Conservation (phyloP, 805 yeast genomes). For the Martiniozyma abietophila region DNA sequence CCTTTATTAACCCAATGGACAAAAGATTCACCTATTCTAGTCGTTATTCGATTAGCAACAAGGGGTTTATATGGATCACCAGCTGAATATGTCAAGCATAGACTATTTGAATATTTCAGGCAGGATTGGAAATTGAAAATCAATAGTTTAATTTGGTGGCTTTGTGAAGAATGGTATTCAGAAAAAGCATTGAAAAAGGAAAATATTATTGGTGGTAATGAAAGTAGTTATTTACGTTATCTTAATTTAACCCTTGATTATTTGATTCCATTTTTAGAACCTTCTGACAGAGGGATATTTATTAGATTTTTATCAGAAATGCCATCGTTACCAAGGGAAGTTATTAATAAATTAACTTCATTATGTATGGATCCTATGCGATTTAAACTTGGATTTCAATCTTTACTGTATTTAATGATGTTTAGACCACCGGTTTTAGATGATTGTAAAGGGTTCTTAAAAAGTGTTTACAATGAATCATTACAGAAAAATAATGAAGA, state of each 20-base stretch:
- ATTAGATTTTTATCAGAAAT: slow-evolving; percentile 80
- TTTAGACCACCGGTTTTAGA: slow-evolving; percentile 78
- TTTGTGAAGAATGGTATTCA: slow-evolving; percentile 83
- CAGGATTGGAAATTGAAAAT: slow-evolving; percentile 63
- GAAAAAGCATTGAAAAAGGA: slow-evolving; percentile 35
- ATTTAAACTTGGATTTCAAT: slow-evolving; percentile 68
- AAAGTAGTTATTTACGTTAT: slow-evolving; percentile 51
- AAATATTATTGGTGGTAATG: slow-evolving; percentile 7
- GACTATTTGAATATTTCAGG: slow-evolving; percentile 64
- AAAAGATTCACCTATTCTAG: slow-evolving; percentile 64
- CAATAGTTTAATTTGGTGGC: slow-evolving; percentile 80
- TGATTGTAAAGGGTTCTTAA: slow-evolving; percentile 40
- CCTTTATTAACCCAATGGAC: slow-evolving; percentile 34
- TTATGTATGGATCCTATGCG: slow-evolving; percentile 82
- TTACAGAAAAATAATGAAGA: slow-evolving; percentile 33
- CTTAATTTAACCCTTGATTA: slow-evolving; percentile 64
- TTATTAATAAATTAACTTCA: slow-evolving; percentile 59
- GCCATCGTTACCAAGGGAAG: slow-evolving; percentile 58
- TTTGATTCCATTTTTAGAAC: slow-evolving; percentile 75
- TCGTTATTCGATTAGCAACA: slow-evolving; percentile 70
- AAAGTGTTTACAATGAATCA: slow-evolving; percentile 34
- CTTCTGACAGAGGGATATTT: slow-evolving; percentile 69
- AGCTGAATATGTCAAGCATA: slow-evolving; percentile 55
- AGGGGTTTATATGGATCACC: slow-evolving; percentile 50
- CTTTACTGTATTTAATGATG: slow-evolving; percentile 76